Evolutionary conservation across 805 yeast genomes (phyloP), one percentile per base, ranked within the genome.

Genomic region (Hanseniaspora vineae): DNA sequence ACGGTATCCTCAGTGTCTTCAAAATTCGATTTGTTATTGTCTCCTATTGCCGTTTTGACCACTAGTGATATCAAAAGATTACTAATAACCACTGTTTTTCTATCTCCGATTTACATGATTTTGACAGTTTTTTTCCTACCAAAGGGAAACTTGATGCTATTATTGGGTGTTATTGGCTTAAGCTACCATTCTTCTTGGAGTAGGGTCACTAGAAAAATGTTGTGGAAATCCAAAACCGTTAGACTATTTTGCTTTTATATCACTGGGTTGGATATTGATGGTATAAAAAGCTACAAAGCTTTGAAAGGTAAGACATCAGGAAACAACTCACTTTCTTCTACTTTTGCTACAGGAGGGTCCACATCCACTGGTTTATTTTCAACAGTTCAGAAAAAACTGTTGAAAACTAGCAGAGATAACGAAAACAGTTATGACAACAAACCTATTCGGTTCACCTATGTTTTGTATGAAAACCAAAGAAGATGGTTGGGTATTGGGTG

Each of bases 401-500:
- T 53, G 43, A 60, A 56, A 47, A 55, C 51, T 45, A 54, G 43
- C 53, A 58, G 51, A 20, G 49, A 50, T 6, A 37, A 43, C 23
- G 47, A 48, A 19, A 44, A 35, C 33, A 29, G 42, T 29, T 35
- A 48, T 8, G 45, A 45, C 33, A 42, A 48, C 8, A 70, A 70
- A 50, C 75, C 79, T 23, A 88, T 86, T 31, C 67, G 89, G 48
- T 92, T 89, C 64, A 89, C 97, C 4, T 90, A 86, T 64, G 97
- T 87, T 1, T 70, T 92, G 11, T 89, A 81, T 64, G 98, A 90
- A 62, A 90, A 90, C 62, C 97, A 90, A 68, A 78, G 98, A 59
- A 80, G 94, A 57, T 90, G 98, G 98, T 71, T 90, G 39, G 97
- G 97, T 13, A 85, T 90, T 56, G 98, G 98, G 12, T 90, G 98